These are phyloP conservation scores for Aeminium ludgeri DNA, from an alignment of 495 filamentous ascomycete genomes.

Conservation along the genomic window DNA sequence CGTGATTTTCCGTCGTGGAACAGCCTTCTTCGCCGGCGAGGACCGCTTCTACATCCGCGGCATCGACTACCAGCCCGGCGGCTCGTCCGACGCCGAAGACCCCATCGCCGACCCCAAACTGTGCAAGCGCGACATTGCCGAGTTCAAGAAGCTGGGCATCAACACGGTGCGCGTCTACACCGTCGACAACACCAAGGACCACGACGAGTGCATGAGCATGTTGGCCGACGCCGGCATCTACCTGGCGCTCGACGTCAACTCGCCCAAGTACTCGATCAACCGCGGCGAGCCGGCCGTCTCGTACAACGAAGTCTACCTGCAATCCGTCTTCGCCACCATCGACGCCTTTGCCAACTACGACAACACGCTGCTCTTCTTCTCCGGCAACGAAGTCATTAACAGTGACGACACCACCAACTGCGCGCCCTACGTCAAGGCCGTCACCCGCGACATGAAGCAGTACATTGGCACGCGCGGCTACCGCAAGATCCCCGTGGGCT, in stretches of 20 bases:
- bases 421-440: constrained; percentile 82
- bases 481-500: constrained; percentile 74
- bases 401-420: constrained; percentile 50
- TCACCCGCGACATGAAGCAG: constrained; percentile 76
- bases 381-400: constrained; percentile 96
- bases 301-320: constrained; percentile 84
- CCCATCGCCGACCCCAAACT: constrained; percentile 3
- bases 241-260: constrained; percentile 71
- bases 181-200: constrained; percentile 67
- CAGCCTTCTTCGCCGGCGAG: constrained; percentile 1
- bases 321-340: constrained; percentile 83
- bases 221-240: constrained; percentile 48
- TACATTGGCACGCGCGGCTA: constrained; percentile 62
- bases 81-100: too few species aligned
- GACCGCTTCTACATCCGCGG: constrained; percentile 12
- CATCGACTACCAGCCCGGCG: constrained; percentile 12
- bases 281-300: constrained; percentile 45
- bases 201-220: constrained; percentile 37
- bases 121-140: constrained; percentile 51
- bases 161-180: constrained; percentile 91
- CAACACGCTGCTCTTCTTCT: constrained; percentile 90
- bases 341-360: constrained; percentile 71
- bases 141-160: constrained; percentile 65
- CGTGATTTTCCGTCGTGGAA: too few species aligned
- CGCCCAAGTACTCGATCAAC: constrained; percentile 65